Conservation (phyloP, 495 filamentous ascomycete species). For the Penicillium soppii region DNA sequence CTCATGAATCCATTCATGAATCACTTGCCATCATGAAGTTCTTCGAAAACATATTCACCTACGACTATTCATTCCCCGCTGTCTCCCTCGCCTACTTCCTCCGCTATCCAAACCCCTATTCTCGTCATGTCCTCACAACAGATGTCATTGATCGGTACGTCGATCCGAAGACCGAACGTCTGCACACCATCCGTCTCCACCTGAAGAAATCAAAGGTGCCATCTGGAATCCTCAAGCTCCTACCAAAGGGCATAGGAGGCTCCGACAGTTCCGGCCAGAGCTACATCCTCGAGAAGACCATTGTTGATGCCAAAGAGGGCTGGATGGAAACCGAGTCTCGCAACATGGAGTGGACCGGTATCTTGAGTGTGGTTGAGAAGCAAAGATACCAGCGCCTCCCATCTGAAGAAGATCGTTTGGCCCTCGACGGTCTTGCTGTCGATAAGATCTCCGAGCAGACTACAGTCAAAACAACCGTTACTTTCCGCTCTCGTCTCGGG, state of each 20-base stretch:
- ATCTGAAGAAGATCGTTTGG: conserved; percentile 18
- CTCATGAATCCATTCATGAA: conserved; percentile 11
- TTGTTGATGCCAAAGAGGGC: conserved; percentile 85
- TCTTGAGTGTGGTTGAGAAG: conserved; percentile 87
- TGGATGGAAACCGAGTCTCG: conserved; percentile 84
- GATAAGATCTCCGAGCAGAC: conserved; percentile 60
- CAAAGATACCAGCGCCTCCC: conserved; percentile 67
- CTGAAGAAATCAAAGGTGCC: conserved; percentile 92
- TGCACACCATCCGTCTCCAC: conserved; percentile 87
- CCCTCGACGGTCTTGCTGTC: conserved; percentile 28
- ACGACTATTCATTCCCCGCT: conserved; percentile 86
- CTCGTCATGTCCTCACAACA: conserved; percentile 90
- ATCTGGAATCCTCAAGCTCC: conserved; percentile 73
- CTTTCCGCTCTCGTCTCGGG: conserved; percentile 77
- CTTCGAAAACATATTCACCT: conserved; percentile 83
- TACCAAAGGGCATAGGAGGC: conserved; percentile 74
- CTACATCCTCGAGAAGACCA: conserved; percentile 89
- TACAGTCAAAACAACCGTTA: conserved; percentile 79
- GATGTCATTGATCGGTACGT: conserved; percentile 89
- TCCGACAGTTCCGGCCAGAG: conserved; percentile 70
- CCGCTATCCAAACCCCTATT: conserved; percentile 96
- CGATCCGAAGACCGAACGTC: conserved; percentile 73
- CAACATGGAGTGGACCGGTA: conserved; percentile 87
- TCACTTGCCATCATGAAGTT: conserved; percentile 68
- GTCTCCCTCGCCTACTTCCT: conserved; percentile 99